Evolutionary conservation across 371 early-diverging fungal genomes (phyloP), one percentile per base, ranked within the genome.

Genomic region (Mucor plumbeus): DNA sequence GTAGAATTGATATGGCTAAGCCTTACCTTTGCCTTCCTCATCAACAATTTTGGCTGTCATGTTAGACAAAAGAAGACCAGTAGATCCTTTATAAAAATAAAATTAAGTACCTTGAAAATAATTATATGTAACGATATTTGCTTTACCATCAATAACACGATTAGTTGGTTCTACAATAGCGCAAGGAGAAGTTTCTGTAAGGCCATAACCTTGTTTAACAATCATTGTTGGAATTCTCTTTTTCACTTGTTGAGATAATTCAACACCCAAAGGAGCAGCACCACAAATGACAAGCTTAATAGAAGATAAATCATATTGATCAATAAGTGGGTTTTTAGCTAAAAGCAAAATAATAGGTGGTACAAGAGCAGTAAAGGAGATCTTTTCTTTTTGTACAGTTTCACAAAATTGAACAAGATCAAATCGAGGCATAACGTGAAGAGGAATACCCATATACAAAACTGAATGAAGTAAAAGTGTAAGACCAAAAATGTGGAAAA

Each of bases 241-340:
- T 0, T 81, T 73, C 7, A 89, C 76, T 10, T 71, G 71, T 7
- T 73, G 43, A 36, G 83, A 63, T 0, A 92, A 70, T 10, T 89
- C 90, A 7, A 76, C 69, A 31, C 87, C 77, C 6, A 97, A 81
- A 21, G 96, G 96, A 1, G 97, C 96, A n/a, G 96, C 98, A 33
- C 92, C 96, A 47, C 87, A 88, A 26, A 86, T 64, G 4, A 92
- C 68, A 34, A 69, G 73, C 9, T 74, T 56, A 1, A 95, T 67
- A 11, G 87, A 84, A 0, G 87, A 82, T 36, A 95, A 64, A 56
- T 94, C 85, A 69, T 84, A 91, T 11, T 90, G 68, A 47, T 80
- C 78, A n/a, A 92, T 90, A n/a, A 85, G 69, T 26, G 93, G 89
- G 61, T 85, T 73, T 61, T 92, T 91, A 26, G 84, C 83, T 13